Evolutionary conservation across 106 monocot species (phyloP), one percentile per base, ranked within the genome.

Genomic region (Acorus calamus): DNA sequence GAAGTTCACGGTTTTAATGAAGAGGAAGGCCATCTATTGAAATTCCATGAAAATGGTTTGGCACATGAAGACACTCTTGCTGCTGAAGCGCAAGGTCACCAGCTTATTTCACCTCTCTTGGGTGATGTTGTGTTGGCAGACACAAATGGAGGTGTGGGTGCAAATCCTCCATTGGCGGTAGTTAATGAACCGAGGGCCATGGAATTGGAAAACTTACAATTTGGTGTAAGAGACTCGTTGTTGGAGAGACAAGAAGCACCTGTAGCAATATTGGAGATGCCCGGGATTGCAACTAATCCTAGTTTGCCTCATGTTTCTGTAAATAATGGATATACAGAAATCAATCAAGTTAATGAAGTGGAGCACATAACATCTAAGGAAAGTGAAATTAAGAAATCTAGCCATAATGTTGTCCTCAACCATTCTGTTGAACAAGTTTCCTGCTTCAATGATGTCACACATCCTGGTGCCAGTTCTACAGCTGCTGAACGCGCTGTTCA

Each of bases 381-480:
- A 4, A 46, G 66, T 47, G 59, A 80, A 49, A 13, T 41, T 55
- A 14, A 55, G 7, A 61, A 41, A n/a, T 50, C 58, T 62, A 61
- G 66, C 48, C 11, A 7, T 47, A 66, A 46, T 55, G 57, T 10
- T 12, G 4, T 12, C 55, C 5, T 60, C n/a, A 13, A 12, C 52
- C 60, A 41, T 44, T 13, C 12, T 59, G 8, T 46, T 2, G 11
- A 58, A 55, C 53, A 69, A 63, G 46, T 63, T 47, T 49, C 47
- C 69, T 14, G 44, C 61, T 73, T 6, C 52, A 10, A 8, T 49
- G 61, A 42, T 65, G 64, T 52, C 41, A 63, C 10, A 52, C 60
- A 69, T 52, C 55, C 46, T 53, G 70, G 13, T 1, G 41, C 51
- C 3, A 70, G 55, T 5, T 70, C 70, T 61, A 56, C 68, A 44